Evolutionary conservation across 139 green algal species (phyloP).

Genomic region (Protoeuglena noctilucae): DNA sequence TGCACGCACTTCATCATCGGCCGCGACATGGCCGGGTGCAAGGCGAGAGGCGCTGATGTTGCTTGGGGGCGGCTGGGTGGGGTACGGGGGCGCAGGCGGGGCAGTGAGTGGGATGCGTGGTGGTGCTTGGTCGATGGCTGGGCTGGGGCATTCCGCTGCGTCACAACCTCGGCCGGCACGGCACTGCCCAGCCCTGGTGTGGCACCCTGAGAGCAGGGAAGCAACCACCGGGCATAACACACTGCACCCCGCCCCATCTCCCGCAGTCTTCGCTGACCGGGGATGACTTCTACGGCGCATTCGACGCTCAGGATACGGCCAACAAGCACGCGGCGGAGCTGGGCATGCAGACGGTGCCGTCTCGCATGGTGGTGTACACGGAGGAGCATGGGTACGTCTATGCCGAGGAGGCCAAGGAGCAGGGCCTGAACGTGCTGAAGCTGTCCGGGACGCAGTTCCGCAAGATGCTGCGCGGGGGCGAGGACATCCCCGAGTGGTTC

Average conservation of each 20-base stretch:
- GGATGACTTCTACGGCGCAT: constrained; percentile 83
- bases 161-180: too few species aligned
- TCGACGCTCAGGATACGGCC: constrained; percentile 63
- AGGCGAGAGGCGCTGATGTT: too few species aligned
- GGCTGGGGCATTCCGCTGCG: too few species aligned
- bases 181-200: too few species aligned
- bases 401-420: constrained; percentile 53
- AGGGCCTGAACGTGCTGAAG: constrained; percentile 59
- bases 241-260: too few species aligned
- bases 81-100: too few species aligned
- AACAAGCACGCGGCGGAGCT: constrained; percentile 46
- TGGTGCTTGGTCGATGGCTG: too few species aligned
- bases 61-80: too few species aligned
- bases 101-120: too few species aligned
- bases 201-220: too few species aligned
- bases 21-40: constrained; percentile 84
- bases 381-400: constrained; percentile 71
- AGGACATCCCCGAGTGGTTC: constrained; percentile 95
- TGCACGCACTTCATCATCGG: constrained; percentile 95
- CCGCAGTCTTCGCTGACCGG: constrained; percentile 44
- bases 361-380: constrained; percentile 71
- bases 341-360: constrained; percentile 73
- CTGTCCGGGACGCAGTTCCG: constrained; percentile 86
- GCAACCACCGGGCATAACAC: too few species aligned
- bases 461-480: constrained; percentile 69